Conservation (phyloP, 1,284 basidiomycete species). For the Trichosporon asahii region DNA sequence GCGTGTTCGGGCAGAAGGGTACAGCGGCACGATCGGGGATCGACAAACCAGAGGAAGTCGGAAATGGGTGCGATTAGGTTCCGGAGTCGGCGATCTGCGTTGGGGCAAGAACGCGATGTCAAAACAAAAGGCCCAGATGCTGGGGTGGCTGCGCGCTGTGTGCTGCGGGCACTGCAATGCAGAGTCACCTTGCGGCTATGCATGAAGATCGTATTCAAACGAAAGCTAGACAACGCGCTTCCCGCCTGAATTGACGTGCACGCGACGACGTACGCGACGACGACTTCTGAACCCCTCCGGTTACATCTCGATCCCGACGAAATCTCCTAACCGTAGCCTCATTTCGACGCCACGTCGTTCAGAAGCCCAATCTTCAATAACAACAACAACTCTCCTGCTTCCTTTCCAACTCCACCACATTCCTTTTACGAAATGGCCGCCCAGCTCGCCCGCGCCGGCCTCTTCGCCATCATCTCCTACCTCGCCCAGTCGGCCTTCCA, state of each 20-base stretch:
- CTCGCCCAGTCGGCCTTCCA: conserved; percentile 15
- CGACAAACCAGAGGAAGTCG: too few relatives aligned
- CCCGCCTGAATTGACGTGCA: neutral
- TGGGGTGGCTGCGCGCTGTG: too few relatives aligned
- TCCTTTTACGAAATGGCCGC: conserved; percentile 12
- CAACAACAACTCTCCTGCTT: neutral
- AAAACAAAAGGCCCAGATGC: too few relatives aligned
- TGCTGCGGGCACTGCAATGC: too few relatives aligned
- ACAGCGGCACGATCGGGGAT: too few relatives aligned
- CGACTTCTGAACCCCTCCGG: neutral
- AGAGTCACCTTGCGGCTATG: too few relatives aligned
- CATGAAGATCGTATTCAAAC: too few relatives aligned
- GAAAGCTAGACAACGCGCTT: neutral
- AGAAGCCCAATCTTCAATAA: neutral
- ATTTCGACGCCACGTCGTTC: neutral
- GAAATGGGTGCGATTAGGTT: too few relatives aligned
- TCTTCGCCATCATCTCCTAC: conserved; percentile 12
- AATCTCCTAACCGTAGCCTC: neutral
- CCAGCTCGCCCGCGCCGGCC: neutral
- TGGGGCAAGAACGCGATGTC: too few relatives aligned
- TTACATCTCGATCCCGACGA: neutral
- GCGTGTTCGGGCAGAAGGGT: neutral
- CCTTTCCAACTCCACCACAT: neutral
- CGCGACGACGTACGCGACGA: neutral
- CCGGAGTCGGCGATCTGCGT: too few relatives aligned